Evolutionary conservation across 169 alveolate species (phyloP), one percentile per base, ranked within the genome.

Genomic region (Prorocentrum cordatum): DNA sequence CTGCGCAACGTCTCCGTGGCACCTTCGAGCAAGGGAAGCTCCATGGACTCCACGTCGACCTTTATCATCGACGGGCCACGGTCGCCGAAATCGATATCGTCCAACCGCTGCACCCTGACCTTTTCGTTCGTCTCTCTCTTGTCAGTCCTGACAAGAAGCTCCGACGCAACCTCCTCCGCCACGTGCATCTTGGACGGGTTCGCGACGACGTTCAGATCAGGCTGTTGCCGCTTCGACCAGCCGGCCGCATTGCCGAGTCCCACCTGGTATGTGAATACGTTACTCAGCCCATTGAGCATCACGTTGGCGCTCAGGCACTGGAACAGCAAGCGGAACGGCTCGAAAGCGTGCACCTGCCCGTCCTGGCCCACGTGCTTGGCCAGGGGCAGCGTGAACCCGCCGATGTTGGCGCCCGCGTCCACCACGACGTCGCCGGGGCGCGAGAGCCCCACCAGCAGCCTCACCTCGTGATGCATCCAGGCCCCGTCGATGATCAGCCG

Each of bases 271-370:
- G 68, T 58, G 33, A n/a, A 58, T 3, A 9, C 29, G 33, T 58
- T 58, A 2, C n/a, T 7, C 39, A 64, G 47, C 18, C 75, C 75
- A 24, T 83, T 83, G 62, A 83, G n/a, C 47, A 85, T 85, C 1
- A 47, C 92, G 38, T 84, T 84, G 16, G 83, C 92, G 20, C 77
- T 84, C 10, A 84, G 92, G 33, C 33, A 27, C 58, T 84, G 92
- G 61, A 70, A 84, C 32, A 84, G 84, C 22, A 84, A 38, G 9
- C 92, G 92, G 58, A 84, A 84, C n/a, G 92, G 92, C 45, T 84
- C 92, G 61, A 84, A 84, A 38, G 92, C 83, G 35, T 66, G 45
- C 47, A 84, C 92, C 2, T 71, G 58, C 16, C 92, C 92, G 29
- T 27, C 32, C 16, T 32, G 54, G 22, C 92, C 92, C 27, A 84